A percentile compares a stretch with the other conserved stretches of the same genome.
Conservation (phyloP, 2,329 filamentous ascomycete genomes). For the Xylariaceae sp. region DNA sequence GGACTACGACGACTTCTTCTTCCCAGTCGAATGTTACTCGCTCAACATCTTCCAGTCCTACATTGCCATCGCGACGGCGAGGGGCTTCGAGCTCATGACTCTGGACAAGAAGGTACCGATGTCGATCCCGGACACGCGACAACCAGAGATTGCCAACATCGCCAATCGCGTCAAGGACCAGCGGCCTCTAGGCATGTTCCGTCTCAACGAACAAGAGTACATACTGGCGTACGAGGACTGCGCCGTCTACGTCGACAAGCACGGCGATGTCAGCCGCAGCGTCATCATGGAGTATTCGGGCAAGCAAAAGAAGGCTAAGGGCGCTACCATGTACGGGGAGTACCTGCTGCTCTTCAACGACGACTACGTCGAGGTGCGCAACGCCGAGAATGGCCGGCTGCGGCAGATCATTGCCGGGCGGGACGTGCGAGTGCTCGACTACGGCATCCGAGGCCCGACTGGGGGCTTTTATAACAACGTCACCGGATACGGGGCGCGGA, state of each 20-base stretch:
- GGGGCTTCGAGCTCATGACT: conserved; percentile 92
- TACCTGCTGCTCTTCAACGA: conserved; percentile 92
- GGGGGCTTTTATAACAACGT: conserved; percentile 39
- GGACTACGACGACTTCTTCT: conserved; percentile 98
- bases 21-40: conserved; percentile 88
- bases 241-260: conserved; percentile 96
- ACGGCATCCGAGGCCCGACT: conserved; percentile 63
- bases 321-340: conserved; percentile 82
- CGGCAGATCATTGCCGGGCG: conserved; percentile 90
- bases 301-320: conserved; percentile 68
- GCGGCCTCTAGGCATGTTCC: conserved; percentile 91
- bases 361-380: conserved; percentile 94
- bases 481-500: conserved; percentile 28
- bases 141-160: conserved; percentile 76
- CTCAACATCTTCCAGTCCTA: conserved; percentile 96
- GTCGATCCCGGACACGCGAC: conserved; percentile 82
- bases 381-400: conserved; percentile 89
- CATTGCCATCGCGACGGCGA: conserved; percentile 83
- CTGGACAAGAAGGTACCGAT: conserved; percentile 95
- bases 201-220: conserved; percentile 87
- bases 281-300: conserved; percentile 99
- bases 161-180: conserved; percentile 77
- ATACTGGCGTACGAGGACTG: conserved; percentile 92
- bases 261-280: conserved; percentile 87
- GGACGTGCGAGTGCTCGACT: conserved; percentile 86